A percentile compares a stretch with the other conserved stretches of the same genome.
phyloP scores from a whole-genome alignment of 257 asterid genomes.

The Capsicum chinense region DNA sequence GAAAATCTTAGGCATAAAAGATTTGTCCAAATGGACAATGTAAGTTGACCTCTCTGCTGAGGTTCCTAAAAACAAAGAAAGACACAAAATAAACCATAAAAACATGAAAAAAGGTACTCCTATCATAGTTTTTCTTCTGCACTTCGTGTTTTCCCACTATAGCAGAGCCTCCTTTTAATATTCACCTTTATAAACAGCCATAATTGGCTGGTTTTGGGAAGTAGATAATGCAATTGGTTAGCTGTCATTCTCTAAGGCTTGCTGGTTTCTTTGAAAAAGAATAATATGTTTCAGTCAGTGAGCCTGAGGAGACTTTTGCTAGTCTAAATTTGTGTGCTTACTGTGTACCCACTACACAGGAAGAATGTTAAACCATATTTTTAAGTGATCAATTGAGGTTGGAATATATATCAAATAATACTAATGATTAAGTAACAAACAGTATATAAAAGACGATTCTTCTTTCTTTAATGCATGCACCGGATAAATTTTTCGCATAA shows the following conservation, averaged over 20 bases:
- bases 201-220: neutral
- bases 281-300: conserved; percentile 1
- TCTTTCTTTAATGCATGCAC: neutral
- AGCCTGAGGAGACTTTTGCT: neutral
- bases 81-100: neutral
- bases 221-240: neutral
- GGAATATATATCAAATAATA: neutral
- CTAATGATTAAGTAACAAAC: neutral
- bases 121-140: neutral
- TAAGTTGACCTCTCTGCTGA: conserved; percentile 34
- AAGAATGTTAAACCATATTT: neutral
- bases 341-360: neutral
- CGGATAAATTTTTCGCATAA: neutral
- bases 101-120: neutral
- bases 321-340: neutral
- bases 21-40: conserved; percentile 38
- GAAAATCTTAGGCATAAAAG: conserved; percentile 38
- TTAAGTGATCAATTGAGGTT: neutral
- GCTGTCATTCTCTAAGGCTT: conserved; percentile 9
- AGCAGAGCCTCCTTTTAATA: neutral
- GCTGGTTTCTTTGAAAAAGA: neutral
- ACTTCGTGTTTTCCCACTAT: neutral
- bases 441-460: neutral
- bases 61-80: neutral
- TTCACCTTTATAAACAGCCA: neutral